Conservation (phyloP, 2,329 filamentous ascomycete species). For the Apiospora malaysiana region DNA sequence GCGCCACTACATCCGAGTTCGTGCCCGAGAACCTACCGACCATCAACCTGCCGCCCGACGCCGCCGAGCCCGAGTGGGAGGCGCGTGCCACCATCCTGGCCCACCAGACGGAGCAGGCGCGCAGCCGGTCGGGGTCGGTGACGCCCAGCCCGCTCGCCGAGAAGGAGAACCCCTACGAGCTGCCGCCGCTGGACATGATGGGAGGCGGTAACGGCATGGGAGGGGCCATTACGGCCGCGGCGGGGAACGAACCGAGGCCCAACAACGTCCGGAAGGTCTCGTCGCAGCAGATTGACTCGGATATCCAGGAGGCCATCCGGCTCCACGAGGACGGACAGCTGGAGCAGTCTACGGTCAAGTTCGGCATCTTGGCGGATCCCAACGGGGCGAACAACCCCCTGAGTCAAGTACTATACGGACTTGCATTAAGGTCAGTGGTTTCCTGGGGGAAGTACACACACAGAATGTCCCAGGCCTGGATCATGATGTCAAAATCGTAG, state of each 20-base stretch:
- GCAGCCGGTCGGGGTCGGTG: slow-evolving; percentile 44
- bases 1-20: slow-evolving; percentile 69
- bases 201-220: neutral
- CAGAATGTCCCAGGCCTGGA: neutral
- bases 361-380: slow-evolving; percentile 82
- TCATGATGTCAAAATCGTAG: neutral
- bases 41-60: slow-evolving; percentile 58
- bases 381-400: slow-evolving; percentile 88
- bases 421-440: slow-evolving; percentile 74
- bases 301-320: slow-evolving; percentile 94
- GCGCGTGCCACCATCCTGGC: slow-evolving; percentile 89
- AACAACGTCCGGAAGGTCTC: slow-evolving; percentile 45
- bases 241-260: slow-evolving; percentile 26
- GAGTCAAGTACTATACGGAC: slow-evolving; percentile 93
- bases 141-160: slow-evolving; percentile 35
- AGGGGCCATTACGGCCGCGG: neutral
- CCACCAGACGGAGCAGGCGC: slow-evolving; percentile 58
- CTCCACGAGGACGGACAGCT: slow-evolving; percentile 87
- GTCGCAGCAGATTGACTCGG: slow-evolving; percentile 63
- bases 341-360: slow-evolving; percentile 80
- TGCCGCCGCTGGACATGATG: neutral
- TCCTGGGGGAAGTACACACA: neutral
- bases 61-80: slow-evolving; percentile 82
- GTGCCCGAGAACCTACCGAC: slow-evolving; percentile 82
- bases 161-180: slow-evolving; percentile 36